These are phyloP conservation scores for Strobilomyces echinocephalus DNA, from an alignment of 768 basidiomycete species.

Conservation along the genomic window DNA sequence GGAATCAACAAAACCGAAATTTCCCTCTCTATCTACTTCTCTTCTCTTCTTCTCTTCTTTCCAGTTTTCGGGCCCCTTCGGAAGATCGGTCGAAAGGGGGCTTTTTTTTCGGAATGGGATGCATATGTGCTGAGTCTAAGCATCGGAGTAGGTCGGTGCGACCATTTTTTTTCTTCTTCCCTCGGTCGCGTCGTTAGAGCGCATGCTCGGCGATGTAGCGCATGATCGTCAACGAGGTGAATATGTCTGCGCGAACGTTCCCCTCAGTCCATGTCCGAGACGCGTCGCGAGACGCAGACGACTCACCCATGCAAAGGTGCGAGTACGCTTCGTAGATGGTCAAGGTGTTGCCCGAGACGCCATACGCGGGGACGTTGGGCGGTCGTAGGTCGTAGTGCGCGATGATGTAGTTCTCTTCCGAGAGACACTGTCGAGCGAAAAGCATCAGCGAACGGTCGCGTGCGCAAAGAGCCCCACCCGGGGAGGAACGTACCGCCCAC, in stretches of 20 bases:
- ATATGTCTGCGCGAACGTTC: conserved; percentile 38
- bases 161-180: neutral
- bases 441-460: neutral
- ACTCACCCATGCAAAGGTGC: conserved; percentile 51
- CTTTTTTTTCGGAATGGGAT: conserved; percentile 5
- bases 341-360: conserved; percentile 58
- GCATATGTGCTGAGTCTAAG: neutral
- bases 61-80: conserved; percentile 1
- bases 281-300: neutral
- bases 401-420: conserved; percentile 49
- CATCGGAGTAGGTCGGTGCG: neutral
- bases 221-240: conserved; percentile 60
- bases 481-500: conserved; percentile 61
- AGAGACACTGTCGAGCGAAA: conserved; percentile 43
- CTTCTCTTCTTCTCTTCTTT: conserved; percentile 1
- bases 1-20: neutral
- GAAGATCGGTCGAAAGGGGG: conserved; percentile 1
- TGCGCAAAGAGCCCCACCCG: neutral
- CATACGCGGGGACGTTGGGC: conserved; percentile 48
- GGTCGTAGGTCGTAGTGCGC: conserved; percentile 65
- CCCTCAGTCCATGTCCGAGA: conserved; percentile 4
- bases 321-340: conserved; percentile 54
- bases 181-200: conserved; percentile 24
- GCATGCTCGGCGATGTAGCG: conserved; percentile 53
- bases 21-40: too few species aligned